Base-by-base conservation (phyloP, 176 grass and related monocot species). In the Aegilops bicornis region DNA sequence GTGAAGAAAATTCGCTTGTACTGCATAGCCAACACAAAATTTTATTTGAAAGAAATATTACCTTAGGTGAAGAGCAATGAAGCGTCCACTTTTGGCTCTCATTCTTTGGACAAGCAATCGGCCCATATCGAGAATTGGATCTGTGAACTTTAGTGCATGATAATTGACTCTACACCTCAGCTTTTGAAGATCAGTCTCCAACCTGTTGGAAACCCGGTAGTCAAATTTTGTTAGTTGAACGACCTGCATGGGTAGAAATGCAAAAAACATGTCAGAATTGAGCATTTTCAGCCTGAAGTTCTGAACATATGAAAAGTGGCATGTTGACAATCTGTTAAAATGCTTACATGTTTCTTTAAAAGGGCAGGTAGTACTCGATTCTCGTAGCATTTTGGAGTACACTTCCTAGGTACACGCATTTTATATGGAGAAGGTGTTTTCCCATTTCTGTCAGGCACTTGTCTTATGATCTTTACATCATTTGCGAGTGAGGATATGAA, bases 401-500 rank as follows among this genome's bases (percentile, higher is more conserved):
- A 97, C 89, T 96, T 96, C 84, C 97, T 96, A 54, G 97, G 92
- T 65, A 97, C 88, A 79, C 97, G 97, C 89, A 99, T 99, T 10
- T 85, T 92, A 78, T 99, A 92, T 17, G 97, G 97, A 68, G 47
- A 73, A 50, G 30, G 82, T 6, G 39, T 23, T 64, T 96, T 91
- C 58, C 90, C 92, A 78, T 84, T 89, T 70, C 35, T 93, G 43
- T 85, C 86, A n/a, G 90, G 97, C 30, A 99, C 56, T 87, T 94
- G 50, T 61, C 85, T 83, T 88, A 96, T 77, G 64, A 99, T 91
- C 82, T 90, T 99, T 36, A 99, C 90, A 85, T 99, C 97, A 10
- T 87, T 88, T 50, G 87, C 64, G 64, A 99, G 97, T 7, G 87
- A 94, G 9, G 89, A 92, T 88, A 96, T 94, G 89, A 99, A 99